Percentiles rank a stretch among this genome's conserved stretches.
phyloP scores from a whole-genome alignment of 805 yeast genomes.

The Wickerhamiella allomyrinae region DNA sequence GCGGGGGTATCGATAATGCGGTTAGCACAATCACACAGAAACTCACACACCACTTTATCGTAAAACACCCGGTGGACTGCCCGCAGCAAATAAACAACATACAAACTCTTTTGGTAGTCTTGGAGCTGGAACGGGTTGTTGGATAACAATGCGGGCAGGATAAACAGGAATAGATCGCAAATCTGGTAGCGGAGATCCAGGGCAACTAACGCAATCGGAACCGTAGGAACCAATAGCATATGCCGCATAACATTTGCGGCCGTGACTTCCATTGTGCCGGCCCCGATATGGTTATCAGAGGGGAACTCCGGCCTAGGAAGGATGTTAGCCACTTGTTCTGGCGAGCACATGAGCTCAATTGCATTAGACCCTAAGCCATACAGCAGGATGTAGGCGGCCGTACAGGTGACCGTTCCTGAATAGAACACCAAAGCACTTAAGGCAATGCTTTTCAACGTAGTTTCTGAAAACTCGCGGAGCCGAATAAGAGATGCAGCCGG shows the following conservation, averaged over 20 bases:
- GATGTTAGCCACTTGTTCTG: conserved; percentile 14
- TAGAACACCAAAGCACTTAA: conserved; percentile 8
- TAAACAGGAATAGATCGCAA: background rate
- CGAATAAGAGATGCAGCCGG: background rate
- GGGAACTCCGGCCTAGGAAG: too few relatives aligned
- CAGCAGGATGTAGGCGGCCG: conserved; percentile 15
- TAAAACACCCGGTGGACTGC: background rate
- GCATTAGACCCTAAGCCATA: conserved; percentile 21
- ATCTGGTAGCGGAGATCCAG: background rate
- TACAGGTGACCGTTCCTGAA: background rate
- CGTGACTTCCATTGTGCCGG: conserved; percentile 6
- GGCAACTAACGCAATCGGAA: conserved; percentile 16
- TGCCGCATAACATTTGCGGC: conserved; percentile 11
- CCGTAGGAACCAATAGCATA: conserved; percentile 16
- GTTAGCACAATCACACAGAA: background rate
- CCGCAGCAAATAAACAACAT: background rate
- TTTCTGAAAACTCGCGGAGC: background rate
- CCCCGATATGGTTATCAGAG: too few relatives aligned
- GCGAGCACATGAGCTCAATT: conserved; percentile 20
- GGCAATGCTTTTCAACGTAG: background rate
- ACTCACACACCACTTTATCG: background rate
- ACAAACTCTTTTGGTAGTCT: background rate
- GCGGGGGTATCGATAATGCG: background rate
- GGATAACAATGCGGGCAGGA: background rate
- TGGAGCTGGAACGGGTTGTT: too few relatives aligned